Evolutionary conservation across 345 rosid species (phyloP).

Genomic region (Capsella bursapastoris): DNA sequence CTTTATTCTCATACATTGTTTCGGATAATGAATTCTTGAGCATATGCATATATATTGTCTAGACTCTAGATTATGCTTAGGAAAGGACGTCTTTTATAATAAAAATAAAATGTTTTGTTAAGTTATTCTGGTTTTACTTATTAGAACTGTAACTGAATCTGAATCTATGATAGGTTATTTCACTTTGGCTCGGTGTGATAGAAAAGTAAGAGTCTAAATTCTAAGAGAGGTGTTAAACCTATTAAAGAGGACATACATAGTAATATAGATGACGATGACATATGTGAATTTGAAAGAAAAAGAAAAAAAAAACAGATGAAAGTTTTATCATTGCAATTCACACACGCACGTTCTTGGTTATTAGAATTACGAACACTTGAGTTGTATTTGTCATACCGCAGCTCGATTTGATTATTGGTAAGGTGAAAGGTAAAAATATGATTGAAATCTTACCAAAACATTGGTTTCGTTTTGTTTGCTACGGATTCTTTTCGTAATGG

Average conservation of each 20-base stretch:
- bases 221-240: background rate
- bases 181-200: background rate
- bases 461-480: background rate
- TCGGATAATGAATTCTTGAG: conserved; percentile 7
- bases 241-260: background rate
- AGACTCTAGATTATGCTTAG: conserved; percentile 5
- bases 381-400: too few species aligned
- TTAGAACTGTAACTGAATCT: background rate
- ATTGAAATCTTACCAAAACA: background rate
- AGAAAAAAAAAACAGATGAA: background rate
- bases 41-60: background rate
- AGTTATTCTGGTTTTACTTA: background rate
- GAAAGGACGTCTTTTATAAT: background rate
- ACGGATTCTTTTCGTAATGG: background rate
- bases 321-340: background rate
- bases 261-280: too few species aligned
- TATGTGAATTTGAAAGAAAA: background rate
- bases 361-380: background rate
- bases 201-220: background rate
- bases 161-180: background rate
- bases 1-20: conserved; percentile 25
- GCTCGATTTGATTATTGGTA: background rate
- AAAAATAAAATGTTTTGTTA: background rate
- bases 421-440: background rate
- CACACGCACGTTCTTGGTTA: background rate